Base-by-base conservation (phyloP, 2,329 filamentous ascomycete species). In the Botrytis sinoallii region DNA sequence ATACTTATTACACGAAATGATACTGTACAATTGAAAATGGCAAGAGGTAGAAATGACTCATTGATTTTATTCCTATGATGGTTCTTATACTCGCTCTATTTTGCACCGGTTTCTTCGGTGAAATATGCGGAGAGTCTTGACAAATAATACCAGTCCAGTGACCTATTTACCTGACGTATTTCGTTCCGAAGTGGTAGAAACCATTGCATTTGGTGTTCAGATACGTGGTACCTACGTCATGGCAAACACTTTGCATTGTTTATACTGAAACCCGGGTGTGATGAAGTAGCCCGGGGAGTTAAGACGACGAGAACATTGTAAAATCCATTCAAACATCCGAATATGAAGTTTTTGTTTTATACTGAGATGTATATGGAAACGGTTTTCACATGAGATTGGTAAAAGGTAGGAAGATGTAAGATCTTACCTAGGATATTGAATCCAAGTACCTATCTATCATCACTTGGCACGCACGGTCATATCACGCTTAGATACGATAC, bases 71-170 rank as follows among this genome's bases (percentile, higher is more conserved):
- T 29, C 25, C 46, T 68, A 40, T 10, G 29, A 38, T 40, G 20
- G 35, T 14, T 40, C 8, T 67, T 40, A 40, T 68, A 68, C 14
- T 68, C 35, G n/a, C 25, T n/a, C 48, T 55, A 7, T n/a, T n/a
- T 55, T 55, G n/a, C 4, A 55, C 35, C 32, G 25, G 22, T 55
- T 55, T 40, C 46, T 29, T 38, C 22, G 46, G 65, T 22, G 9
- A 55, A 38, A 67, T 67, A 12, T 29, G 46, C 65, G 25, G 65
- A 67, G 46, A 68, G 46, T 55, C 35, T 40, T 67, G 65, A 67
- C 35, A 55, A 55, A 29, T 29, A 40, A 29, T 14, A 55, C 5
- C 48, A 55, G 48, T 55, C 25, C 25, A 55, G 25, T 6, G 16
- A 22, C 22, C 40, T 55, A 22, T 67, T 55, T 67, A 67, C 46